Conservation (phyloP, 176 grass and related monocot genomes). For the Secale cereale region DNA sequence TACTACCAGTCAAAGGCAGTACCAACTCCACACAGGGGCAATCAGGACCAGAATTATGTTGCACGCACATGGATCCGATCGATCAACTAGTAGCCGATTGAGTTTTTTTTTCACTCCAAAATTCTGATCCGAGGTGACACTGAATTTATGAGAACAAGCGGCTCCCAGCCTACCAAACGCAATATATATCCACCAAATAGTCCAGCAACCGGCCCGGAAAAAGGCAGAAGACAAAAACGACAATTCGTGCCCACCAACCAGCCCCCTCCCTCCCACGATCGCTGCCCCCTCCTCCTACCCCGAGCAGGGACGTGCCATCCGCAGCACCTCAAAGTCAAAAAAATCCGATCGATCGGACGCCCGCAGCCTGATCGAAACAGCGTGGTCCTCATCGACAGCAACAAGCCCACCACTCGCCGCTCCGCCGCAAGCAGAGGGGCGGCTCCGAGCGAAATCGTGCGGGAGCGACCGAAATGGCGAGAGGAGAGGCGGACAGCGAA, state of each 20-base stretch:
- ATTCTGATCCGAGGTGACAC: background rate
- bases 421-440: background rate
- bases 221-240: slow-evolving; percentile 19
- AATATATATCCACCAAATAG: background rate
- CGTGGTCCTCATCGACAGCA: background rate
- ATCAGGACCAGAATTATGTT: background rate
- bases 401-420: background rate
- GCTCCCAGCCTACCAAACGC: slow-evolving; percentile 14
- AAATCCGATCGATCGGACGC: background rate
- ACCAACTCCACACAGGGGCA: background rate
- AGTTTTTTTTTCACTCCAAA: background rate
- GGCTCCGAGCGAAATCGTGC: background rate
- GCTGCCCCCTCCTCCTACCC: slow-evolving; percentile 14
- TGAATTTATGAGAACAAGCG: slow-evolving; percentile 12
- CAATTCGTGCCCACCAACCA: slow-evolving; percentile 32
- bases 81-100: background rate
- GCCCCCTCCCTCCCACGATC: background rate
- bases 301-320: slow-evolving; percentile 30
- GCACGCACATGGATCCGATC: background rate
- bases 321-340: slow-evolving; percentile 19
- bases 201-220: slow-evolving; percentile 6
- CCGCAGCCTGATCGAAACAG: background rate
- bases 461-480: background rate
- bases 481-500: background rate
- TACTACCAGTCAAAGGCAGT: background rate